Evolutionary conservation across 2,329 filamentous ascomycete species (phyloP).

Genomic region (Xylariaceae sp.): DNA sequence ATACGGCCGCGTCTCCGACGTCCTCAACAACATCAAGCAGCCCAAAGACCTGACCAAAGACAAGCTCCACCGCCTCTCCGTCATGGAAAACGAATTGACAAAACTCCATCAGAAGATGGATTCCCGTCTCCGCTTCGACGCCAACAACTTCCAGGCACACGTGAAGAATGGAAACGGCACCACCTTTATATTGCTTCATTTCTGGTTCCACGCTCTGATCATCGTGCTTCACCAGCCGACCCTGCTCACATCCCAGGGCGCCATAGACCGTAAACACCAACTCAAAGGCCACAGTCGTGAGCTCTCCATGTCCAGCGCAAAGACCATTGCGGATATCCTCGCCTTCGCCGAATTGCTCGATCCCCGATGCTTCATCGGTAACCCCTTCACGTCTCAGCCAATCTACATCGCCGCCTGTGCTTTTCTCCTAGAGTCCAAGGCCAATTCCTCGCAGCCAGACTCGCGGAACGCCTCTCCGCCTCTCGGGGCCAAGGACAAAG

Average conservation of each 20-base stretch:
- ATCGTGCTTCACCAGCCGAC: constrained; percentile 82
- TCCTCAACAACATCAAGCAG: constrained; percentile 74
- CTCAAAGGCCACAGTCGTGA: constrained; percentile 76
- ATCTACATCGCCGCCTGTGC: constrained; percentile 90
- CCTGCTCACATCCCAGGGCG: constrained; percentile 68
- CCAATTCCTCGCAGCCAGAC: constrained; percentile 60
- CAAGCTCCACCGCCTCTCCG: constrained; percentile 62
- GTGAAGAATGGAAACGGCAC: constrained; percentile 75
- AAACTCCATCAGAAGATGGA: constrained; percentile 67
- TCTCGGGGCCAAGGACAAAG: constrained; percentile 25
- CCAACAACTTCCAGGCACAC: constrained; percentile 79
- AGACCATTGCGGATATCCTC: constrained; percentile 84
- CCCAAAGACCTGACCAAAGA: constrained; percentile 69
- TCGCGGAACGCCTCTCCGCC: constrained; percentile 55
- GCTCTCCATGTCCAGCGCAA: constrained; percentile 79
- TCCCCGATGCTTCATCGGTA: constrained; percentile 78
- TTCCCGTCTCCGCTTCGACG: constrained; percentile 72
- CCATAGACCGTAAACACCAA: constrained; percentile 55
- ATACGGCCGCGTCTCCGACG: constrained; percentile 76
- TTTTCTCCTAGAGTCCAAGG: constrained; percentile 75
- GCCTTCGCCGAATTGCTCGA: constrained; percentile 83
- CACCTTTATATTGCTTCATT: constrained; percentile 79
- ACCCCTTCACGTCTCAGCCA: constrained; percentile 83
- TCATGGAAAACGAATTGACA: constrained; percentile 78
- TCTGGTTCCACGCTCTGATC: constrained; percentile 84